Percentiles rank a stretch among this genome's conserved stretches.
These are phyloP conservation scores for Celoporthe dispersa DNA, from an alignment of 2,329 filamentous ascomycete genomes.

Conservation along the genomic window DNA sequence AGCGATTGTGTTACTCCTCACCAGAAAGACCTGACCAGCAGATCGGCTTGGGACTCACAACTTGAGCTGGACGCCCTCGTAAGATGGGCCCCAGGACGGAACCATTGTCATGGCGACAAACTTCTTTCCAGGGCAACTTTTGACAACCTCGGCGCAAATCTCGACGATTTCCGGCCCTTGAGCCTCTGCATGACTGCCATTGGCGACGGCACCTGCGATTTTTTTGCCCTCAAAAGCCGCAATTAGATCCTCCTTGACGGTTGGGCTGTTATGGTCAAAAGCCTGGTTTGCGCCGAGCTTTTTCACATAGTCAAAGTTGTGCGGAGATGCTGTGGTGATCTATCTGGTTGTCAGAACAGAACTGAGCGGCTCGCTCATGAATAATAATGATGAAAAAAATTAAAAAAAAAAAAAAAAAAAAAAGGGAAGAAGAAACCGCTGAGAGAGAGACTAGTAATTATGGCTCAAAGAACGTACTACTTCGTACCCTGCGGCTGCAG, in stretches of 20 bases:
- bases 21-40: not conserved
- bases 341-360: not conserved
- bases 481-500: slow-evolving; percentile 46
- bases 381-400: too few relatives aligned
- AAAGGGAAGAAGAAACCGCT: not conserved
- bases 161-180: slow-evolving; percentile 36
- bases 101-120: slow-evolving; percentile 36
- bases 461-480: slow-evolving; percentile 35
- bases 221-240: slow-evolving; percentile 36
- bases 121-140: slow-evolving; percentile 34
- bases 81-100: slow-evolving; percentile 34
- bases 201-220: slow-evolving; percentile 39
- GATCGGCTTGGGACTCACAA: slow-evolving; percentile 23
- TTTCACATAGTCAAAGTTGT: slow-evolving; percentile 41
- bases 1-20: not conserved
- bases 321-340: slow-evolving; percentile 43
- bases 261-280: slow-evolving; percentile 35
- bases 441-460: not conserved
- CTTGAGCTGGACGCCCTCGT: slow-evolving; percentile 35
- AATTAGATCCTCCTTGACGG: slow-evolving; percentile 37
- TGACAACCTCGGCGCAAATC: slow-evolving; percentile 26
- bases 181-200: slow-evolving; percentile 32
- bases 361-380: not conserved
- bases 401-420: not conserved
- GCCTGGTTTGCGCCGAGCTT: slow-evolving; percentile 30